Evolutionary conservation across 495 filamentous ascomycete species (phyloP), one percentile per base, ranked within the genome.

Genomic region (Evernia prunastri): DNA sequence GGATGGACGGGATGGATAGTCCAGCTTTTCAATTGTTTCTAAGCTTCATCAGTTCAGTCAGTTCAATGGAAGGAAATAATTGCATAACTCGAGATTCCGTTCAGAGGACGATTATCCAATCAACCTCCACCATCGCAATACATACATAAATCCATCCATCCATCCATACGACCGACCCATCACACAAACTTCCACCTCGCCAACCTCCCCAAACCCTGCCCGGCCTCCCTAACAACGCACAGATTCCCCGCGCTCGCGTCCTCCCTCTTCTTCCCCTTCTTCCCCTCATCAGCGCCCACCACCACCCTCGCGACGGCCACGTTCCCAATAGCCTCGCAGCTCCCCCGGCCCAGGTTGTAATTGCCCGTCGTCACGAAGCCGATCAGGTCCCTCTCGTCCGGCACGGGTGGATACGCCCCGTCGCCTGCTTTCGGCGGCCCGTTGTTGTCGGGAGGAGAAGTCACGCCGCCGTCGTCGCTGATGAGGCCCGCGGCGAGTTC

Each of bases 341-440:
- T 81, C 2, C 93, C 94, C 63, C 91, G 84, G 9, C 84, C 85
- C 5, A 97, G 79, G 67, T 89, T 89, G 67, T 87, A 96, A 58
- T 89, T 87, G 3, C 93, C 94, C 3, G 87, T 89, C 29, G 91
- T 96, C 27, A 97, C 86, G 72, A 96, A 98, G 0, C 94, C 94
- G 45, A 98, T 88, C 36, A 97, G 77, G 70, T 96, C 90, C 18
- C 82, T 80, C 65, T 89, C 88, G 2, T 76, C 74, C 0, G 94
- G 94, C 8, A 89, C 84, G 1, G 82, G 70, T 0, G 89, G 84
- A 63, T 89, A 84, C 0, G 80, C 80, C 40, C 78, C 74, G 27
- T 79, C 70, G 8, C 75, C 77, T 39, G 73, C 64, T 72, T 78
- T 68, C 63, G 76, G 64, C 65, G 66, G 59, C 17, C 56, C 25